Percentiles rank a stretch among this genome's conserved stretches.
Conservation (phyloP, 768 basidiomycete genomes). For the Boletus patriciae region DNA sequence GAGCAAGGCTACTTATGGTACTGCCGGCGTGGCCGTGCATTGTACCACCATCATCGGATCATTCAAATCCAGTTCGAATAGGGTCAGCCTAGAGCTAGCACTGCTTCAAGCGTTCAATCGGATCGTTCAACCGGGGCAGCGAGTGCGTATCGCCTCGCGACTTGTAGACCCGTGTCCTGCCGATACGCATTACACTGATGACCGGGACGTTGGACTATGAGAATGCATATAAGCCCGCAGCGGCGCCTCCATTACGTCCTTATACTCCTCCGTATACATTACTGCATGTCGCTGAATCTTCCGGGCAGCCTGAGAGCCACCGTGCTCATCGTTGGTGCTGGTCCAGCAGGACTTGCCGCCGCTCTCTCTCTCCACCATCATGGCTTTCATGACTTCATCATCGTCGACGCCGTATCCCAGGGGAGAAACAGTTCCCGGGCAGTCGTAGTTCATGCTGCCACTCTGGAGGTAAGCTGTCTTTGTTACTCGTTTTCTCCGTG, state of each 20-base stretch:
- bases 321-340: slow-evolving; percentile 51
- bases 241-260: not conserved
- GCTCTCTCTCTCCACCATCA: slow-evolving; percentile 47
- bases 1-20: too few relatives aligned
- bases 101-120: not conserved
- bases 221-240: not conserved
- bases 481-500: slow-evolving; percentile 12
- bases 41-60: too few relatives aligned
- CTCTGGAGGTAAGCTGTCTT: slow-evolving; percentile 43
- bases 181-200: not conserved
- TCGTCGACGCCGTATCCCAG: slow-evolving; percentile 41
- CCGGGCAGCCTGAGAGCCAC: slow-evolving; percentile 40
- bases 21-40: too few relatives aligned
- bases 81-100: too few relatives aligned
- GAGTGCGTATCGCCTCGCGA: not conserved
- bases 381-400: slow-evolving; percentile 41
- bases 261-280: not conserved
- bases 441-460: slow-evolving; percentile 48
- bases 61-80: not conserved
- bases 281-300: slow-evolving; percentile 19
- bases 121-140: not conserved
- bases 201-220: not conserved
- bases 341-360: slow-evolving; percentile 47
- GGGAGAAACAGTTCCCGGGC: slow-evolving; percentile 45
- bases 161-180: not conserved